Evolutionary conservation across 208 protist genomes (phyloP).

Genomic region (Porcisia hertigi): DNA sequence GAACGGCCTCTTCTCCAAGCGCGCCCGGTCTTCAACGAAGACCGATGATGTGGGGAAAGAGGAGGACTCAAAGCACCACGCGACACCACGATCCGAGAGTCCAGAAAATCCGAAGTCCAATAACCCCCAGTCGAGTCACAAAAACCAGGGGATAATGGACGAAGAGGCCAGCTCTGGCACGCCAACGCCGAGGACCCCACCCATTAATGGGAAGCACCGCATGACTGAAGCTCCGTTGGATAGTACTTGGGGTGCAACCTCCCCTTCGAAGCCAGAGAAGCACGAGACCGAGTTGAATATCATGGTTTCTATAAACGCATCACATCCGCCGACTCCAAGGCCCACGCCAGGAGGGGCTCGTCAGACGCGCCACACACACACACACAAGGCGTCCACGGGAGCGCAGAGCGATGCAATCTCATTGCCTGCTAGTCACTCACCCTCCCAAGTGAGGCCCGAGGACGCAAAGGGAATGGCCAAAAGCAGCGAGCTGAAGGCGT

Average conservation of each 20-base stretch:
- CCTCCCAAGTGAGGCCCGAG: not conserved
- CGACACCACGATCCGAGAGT: not conserved
- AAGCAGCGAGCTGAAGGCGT: conserved; percentile 7
- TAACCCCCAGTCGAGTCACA: conserved; percentile 17
- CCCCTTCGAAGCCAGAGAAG: not conserved
- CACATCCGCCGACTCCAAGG: not conserved
- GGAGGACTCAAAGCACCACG: conserved; percentile 6
- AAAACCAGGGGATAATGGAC: conserved; percentile 4
- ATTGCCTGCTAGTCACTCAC: not conserved
- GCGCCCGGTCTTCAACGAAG: not conserved
- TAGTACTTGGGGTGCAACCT: not conserved
- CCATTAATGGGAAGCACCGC: conserved; percentile 3
- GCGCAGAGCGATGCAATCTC: not conserved
- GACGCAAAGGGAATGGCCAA: not conserved
- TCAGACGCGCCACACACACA: conserved; percentile 1
- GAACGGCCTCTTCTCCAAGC: not conserved
- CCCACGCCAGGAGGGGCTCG: not conserved
- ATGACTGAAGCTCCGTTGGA: not conserved
- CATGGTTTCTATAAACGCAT: not conserved
- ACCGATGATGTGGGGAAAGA: conserved; percentile 12
- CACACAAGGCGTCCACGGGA: not conserved
- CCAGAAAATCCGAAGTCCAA: conserved; percentile 1
- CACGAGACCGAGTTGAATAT: not conserved
- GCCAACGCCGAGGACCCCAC: too few relatives aligned
- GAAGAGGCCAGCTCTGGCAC: not conserved